Percentiles rank a stretch among this genome's conserved stretches.
These are phyloP conservation scores for Miamiensis avidus DNA, from an alignment of 169 alveolate species.

Conservation along the genomic window DNA sequence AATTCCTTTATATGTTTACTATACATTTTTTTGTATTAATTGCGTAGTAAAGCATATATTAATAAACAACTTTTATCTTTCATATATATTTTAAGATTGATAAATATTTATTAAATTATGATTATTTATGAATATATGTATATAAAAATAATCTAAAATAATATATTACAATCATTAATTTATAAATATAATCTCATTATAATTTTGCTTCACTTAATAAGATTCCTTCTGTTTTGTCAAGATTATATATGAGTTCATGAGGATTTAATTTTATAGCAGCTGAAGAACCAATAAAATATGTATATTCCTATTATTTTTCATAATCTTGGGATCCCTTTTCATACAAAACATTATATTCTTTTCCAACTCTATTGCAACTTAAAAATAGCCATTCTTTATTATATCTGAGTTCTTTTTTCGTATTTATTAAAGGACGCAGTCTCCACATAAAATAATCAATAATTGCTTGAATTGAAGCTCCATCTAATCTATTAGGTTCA, in stretches of 20 bases:
- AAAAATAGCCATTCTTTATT: slow-evolving; percentile 41
- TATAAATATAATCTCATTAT: background rate
- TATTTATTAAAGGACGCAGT: slow-evolving; percentile 42
- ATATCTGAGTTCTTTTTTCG: slow-evolving; percentile 29
- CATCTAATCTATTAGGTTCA: slow-evolving; percentile 37
- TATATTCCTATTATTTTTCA: background rate
- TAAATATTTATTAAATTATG: too few species aligned
- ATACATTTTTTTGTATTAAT: too few species aligned
- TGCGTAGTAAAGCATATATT: too few species aligned
- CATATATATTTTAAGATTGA: too few species aligned
- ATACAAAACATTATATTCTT: slow-evolving; percentile 22
- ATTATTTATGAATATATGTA: too few species aligned
- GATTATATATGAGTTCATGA: slow-evolving; percentile 8
- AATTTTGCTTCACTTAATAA: slow-evolving; percentile 23
- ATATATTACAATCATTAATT: too few species aligned
- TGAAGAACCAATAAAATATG: slow-evolving; percentile 27
- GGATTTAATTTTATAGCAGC: slow-evolving; percentile 41
- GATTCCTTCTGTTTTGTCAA: slow-evolving; percentile 33
- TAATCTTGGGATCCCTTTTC: background rate
- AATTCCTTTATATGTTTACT: too few species aligned
- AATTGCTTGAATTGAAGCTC: slow-evolving; percentile 15
- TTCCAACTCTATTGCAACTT: slow-evolving; percentile 36
- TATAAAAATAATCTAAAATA: too few species aligned
- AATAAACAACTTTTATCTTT: too few species aligned
- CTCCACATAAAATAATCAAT: slow-evolving; percentile 56